Percentiles rank a stretch among this genome's conserved stretches.
These are phyloP conservation scores for Prunus persica DNA, from an alignment of 306 rosid genomes.

Conservation along the genomic window Prunus_persica_NCBIv2 NC_034009.1:27671001-27671500, in stretches of 20 bases:
- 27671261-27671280: not conserved
- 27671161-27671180: not conserved
- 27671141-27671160: not conserved
- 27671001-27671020: no score
- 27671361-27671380: conserved; percentile 15
- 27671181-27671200: not conserved
- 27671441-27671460: conserved; percentile 23
- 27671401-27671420: conserved; percentile 16
- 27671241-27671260: not conserved
- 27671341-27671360: conserved; percentile 41
- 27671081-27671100: not conserved
- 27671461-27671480: conserved; percentile 14
- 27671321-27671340: conserved; percentile 13
- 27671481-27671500: conserved; percentile 23
- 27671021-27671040: no score
- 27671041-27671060: not conserved
- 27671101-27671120: not conserved
- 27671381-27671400: conserved; percentile 22
- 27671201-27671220: not conserved
- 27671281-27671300: not conserved
- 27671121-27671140: not conserved
- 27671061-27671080: not conserved
- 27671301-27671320: conserved; percentile 25
- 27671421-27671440: not conserved
- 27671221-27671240: not conserved